Evolutionary conservation across 2,329 filamentous ascomycete genomes (phyloP).

Genomic region (Penicillium palitans): DNA sequence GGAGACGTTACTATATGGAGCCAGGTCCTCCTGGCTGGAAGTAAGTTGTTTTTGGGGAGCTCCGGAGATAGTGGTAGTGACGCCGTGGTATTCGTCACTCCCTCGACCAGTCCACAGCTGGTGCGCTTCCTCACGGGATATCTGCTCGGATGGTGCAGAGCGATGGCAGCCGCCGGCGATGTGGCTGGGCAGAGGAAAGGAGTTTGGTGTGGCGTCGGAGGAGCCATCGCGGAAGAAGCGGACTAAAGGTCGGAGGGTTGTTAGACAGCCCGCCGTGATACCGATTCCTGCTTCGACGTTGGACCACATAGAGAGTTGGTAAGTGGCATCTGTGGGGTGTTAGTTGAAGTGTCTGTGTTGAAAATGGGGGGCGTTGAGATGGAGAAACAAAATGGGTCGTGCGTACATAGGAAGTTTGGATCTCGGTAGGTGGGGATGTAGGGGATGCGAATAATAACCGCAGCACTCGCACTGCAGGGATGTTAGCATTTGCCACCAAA

Average conservation of each 20-base stretch:
- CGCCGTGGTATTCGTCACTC: conserved; percentile 22
- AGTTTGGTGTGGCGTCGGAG: conserved; percentile 19
- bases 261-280: conserved; percentile 40
- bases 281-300: conserved; percentile 36
- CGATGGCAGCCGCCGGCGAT: conserved; percentile 13
- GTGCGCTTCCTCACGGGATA: conserved; percentile 5
- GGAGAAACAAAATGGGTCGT: not conserved
- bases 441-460: conserved; percentile 29
- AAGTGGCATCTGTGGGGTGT: conserved; percentile 40
- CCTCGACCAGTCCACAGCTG: conserved; percentile 24
- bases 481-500: conserved; percentile 19
- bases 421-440: conserved; percentile 22
- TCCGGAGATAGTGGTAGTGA: conserved; percentile 29
- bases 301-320: conserved; percentile 45
- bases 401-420: conserved; percentile 29
- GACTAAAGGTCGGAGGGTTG: conserved; percentile 48
- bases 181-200: conserved; percentile 21
- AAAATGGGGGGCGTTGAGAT: not conserved
- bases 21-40: conserved; percentile 27
- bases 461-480: conserved; percentile 26
- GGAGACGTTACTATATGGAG: not conserved
- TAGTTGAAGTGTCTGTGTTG: conserved; percentile 15
- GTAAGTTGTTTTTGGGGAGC: conserved; percentile 8
- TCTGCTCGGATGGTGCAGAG: conserved; percentile 10
- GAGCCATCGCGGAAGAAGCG: conserved; percentile 32